Percentiles rank a stretch among this genome's conserved stretches.
Evolutionary conservation across 768 basidiomycete genomes (phyloP).

Genomic region (Lyophyllum semitale): DNA sequence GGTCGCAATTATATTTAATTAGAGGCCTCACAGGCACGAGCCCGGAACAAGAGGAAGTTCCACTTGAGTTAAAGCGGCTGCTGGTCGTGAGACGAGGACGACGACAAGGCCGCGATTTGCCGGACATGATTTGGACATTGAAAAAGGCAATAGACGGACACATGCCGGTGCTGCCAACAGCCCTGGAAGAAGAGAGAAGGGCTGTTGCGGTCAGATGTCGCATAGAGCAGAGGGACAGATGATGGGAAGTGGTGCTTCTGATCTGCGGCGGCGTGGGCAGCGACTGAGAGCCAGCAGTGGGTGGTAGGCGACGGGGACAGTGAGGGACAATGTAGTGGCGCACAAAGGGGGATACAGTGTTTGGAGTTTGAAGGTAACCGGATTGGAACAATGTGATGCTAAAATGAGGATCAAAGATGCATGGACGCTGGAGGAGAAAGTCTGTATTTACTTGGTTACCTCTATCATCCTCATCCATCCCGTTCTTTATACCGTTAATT

Average conservation of each 20-base stretch:
- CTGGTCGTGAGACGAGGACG: neutral
- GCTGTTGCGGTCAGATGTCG: conserved; percentile 5
- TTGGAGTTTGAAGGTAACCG: neutral
- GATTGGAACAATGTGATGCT: conserved; percentile 18
- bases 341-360: conserved; percentile 3
- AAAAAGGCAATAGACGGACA: conserved; percentile 5
- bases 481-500: neutral
- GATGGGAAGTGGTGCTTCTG: conserved; percentile 7
- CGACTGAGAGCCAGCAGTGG: neutral
- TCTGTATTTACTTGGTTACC: neutral
- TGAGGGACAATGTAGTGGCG: neutral
- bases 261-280: conserved; percentile 9
- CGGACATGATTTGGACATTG: conserved; percentile 8
- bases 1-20: too few relatives aligned
- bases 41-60: too few relatives aligned
- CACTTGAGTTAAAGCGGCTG: too few relatives aligned
- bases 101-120: neutral
- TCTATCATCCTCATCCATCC: neutral
- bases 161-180: conserved; percentile 5
- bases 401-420: conserved; percentile 18
- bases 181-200: neutral
- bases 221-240: neutral
- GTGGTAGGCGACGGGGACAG: neutral
- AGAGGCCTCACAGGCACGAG: too few relatives aligned
- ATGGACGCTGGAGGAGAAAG: conserved; percentile 4